A percentile compares a stretch with the other conserved stretches of the same genome.
Evolutionary conservation across 2,329 filamentous ascomycete genomes (phyloP).

Genomic region (Nectriaceae sp.): DNA sequence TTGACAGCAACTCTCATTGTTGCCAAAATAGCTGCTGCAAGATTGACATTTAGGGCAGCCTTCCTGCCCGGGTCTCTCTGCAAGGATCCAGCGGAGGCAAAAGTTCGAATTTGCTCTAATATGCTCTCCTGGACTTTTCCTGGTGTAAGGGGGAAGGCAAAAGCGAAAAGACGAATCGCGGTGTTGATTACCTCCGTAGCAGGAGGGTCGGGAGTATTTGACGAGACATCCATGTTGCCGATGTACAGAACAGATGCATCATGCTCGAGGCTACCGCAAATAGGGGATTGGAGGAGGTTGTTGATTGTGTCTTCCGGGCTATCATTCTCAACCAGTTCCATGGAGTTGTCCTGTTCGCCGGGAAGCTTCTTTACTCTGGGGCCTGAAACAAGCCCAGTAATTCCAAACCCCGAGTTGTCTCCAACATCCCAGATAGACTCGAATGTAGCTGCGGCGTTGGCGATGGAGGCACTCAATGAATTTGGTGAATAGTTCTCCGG

Average conservation of each 20-base stretch:
- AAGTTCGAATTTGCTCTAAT: conserved; percentile 88
- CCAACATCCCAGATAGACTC: conserved; percentile 94
- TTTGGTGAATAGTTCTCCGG: conserved; percentile 85
- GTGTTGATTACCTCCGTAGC: conserved; percentile 93
- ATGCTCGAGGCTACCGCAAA: conserved; percentile 84
- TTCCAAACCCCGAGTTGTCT: conserved; percentile 92
- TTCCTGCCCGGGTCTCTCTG: conserved; percentile 86
- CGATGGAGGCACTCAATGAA: conserved; percentile 87
- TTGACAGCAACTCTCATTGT: conserved; percentile 82
- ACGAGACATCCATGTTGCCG: conserved; percentile 45
- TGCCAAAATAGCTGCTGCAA: conserved; percentile 77
- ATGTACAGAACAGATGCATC: conserved; percentile 83
- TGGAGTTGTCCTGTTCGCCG: conserved; percentile 62
- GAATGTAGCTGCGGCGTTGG: conserved; percentile 84
- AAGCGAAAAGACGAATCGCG: conserved; percentile 89
- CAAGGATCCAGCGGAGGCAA: conserved; percentile 76
- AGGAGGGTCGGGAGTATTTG: conserved; percentile 68
- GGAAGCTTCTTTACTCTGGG: conserved; percentile 72
- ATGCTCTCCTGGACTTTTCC: conserved; percentile 95
- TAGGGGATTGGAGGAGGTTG: conserved; percentile 63
- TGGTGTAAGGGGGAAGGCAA: conserved; percentile 85
- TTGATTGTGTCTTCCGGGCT: conserved; percentile 69
- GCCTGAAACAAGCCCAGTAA: conserved; percentile 80
- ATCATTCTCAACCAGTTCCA: conserved; percentile 51
- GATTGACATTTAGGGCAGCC: conserved; percentile 88